Conservation (phyloP, 2,329 filamentous ascomycete genomes). For the Graphium sp. region DNA sequence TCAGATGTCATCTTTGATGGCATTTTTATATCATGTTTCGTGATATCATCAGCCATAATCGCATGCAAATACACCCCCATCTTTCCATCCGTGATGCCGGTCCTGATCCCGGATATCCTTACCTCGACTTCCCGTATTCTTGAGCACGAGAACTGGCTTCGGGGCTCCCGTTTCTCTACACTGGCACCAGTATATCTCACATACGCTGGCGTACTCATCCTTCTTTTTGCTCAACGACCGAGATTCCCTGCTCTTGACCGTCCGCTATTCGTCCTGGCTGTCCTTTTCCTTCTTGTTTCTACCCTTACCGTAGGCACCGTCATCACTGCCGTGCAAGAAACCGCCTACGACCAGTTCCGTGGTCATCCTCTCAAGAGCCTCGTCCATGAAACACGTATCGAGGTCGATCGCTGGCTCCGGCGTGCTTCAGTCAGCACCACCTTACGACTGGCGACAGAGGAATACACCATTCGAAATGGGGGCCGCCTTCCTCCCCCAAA, state of each 20-base stretch:
- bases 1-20: constrained; percentile 21
- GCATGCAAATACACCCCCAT: constrained; percentile 22
- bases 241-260: no score
- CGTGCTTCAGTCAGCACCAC: constrained; percentile 28
- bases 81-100: constrained; percentile 2
- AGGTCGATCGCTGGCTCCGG: constrained; percentile 29
- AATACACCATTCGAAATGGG: constrained; percentile 35
- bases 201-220: no score
- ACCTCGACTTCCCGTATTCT: no score
- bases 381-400: constrained; percentile 28
- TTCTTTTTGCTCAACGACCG: no score
- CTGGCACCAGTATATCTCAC: no score
- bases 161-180: no score
- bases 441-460: constrained; percentile 24
- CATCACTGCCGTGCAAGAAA: no score
- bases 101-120: constrained; percentile 5
- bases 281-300: constrained; percentile 3
- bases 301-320: background rate
- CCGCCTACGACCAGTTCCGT: constrained; percentile 4
- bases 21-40: constrained; percentile 22
- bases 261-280: constrained; percentile 13
- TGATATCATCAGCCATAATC: constrained; percentile 26
- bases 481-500: constrained; percentile 59
- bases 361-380: constrained; percentile 30
- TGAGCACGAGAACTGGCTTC: no score